Percentiles rank a stretch among this genome's conserved stretches.
Conservation (phyloP, 768 basidiomycete genomes). For the Collybia nuda region DNA sequence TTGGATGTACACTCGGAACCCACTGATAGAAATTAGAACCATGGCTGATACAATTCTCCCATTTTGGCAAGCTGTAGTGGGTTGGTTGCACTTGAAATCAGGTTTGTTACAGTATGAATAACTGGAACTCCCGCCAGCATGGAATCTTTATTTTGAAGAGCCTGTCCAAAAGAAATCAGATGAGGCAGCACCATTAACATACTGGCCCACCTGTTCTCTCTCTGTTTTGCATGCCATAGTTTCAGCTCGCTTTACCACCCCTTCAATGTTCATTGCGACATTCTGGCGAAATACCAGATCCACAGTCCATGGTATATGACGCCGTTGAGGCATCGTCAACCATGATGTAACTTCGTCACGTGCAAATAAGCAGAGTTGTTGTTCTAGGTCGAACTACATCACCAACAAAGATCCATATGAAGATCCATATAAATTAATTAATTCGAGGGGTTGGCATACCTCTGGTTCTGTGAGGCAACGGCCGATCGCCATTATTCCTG, state of each 20-base stretch:
- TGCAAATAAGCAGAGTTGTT: conserved; percentile 87
- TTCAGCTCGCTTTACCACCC: conserved; percentile 78
- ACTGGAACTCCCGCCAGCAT: conserved; percentile 49
- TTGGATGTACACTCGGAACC: too few species aligned
- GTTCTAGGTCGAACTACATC: conserved; percentile 83
- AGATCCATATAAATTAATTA: not conserved
- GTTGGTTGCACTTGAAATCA: conserved; percentile 86
- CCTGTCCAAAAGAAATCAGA: conserved; percentile 28
- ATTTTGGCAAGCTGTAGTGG: conserved; percentile 83
- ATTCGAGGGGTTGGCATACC: conserved; percentile 39
- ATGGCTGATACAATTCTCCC: conserved; percentile 83
- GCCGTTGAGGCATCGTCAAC: conserved; percentile 56
- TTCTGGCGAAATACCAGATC: conserved; percentile 58
- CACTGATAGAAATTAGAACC: conserved; percentile 54
- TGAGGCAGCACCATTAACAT: not conserved
- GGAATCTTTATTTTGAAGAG: conserved; percentile 25
- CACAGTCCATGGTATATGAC: conserved; percentile 40
- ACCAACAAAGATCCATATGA: conserved; percentile 6
- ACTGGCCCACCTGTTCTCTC: conserved; percentile 65
- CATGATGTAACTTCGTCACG: conserved; percentile 90
- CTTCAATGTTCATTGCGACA: conserved; percentile 59
- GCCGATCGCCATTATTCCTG: conserved; percentile 88
- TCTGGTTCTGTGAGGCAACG: conserved; percentile 90
- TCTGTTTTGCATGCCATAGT: conserved; percentile 85
- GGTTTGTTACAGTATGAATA: conserved; percentile 78